phyloP scores from a whole-genome alignment of 331 rosid genomes.

The Phaseolus coccineus region DNA sequence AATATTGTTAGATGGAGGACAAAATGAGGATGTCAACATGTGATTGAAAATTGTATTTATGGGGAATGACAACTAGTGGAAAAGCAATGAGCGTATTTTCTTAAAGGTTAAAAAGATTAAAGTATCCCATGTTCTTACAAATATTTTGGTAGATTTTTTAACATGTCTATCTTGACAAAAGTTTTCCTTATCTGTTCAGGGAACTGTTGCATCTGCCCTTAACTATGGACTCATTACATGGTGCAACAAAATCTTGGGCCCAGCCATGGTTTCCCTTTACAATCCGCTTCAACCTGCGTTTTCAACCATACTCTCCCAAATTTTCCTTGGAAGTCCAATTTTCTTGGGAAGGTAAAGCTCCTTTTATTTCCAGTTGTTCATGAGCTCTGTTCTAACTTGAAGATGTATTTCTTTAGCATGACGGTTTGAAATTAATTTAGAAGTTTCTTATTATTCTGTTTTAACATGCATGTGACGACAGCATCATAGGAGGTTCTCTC shows the following conservation, averaged over 20 bases:
- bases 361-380: constrained; percentile 34
- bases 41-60: neutral
- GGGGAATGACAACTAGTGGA: neutral
- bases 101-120: too few species aligned
- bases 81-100: neutral
- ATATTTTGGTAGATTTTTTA: constrained; percentile 24
- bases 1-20: constrained; percentile 1
- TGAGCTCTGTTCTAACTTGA: constrained; percentile 21
- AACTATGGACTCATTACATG: constrained; percentile 90
- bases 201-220: constrained; percentile 86
- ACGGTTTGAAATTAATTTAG: neutral
- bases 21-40: neutral
- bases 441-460: constrained; percentile 34
- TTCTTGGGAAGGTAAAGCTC: constrained; percentile 85
- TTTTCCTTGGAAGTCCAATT: constrained; percentile 93
- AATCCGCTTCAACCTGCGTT: constrained; percentile 93
- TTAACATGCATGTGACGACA: constrained; percentile 31
- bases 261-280: constrained; percentile 90
- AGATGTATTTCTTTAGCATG: neutral
- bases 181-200: constrained; percentile 59
- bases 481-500: constrained; percentile 75
- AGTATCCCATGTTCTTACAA: neutral
- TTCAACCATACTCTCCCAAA: constrained; percentile 71
- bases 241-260: constrained; percentile 94
- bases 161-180: constrained; percentile 10